Evolutionary conservation across 768 basidiomycete genomes (phyloP).

Genomic region (Hygrocybe coccinea): DNA sequence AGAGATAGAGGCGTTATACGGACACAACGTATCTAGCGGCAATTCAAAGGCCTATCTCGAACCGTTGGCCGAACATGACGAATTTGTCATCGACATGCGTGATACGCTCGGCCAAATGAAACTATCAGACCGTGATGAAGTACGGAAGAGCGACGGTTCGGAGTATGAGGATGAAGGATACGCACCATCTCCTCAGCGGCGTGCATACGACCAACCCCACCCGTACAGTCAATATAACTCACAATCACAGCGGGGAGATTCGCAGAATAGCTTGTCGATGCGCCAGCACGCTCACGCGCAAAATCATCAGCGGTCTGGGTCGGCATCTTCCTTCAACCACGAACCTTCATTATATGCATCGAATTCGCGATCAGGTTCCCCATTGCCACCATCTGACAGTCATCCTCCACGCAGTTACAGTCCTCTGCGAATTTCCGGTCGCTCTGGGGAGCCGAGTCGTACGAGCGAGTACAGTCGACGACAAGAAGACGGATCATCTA

Average conservation of each 20-base stretch:
- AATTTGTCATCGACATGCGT: constrained; percentile 42
- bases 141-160: constrained; percentile 53
- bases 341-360: constrained; percentile 33
- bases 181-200: constrained; percentile 40
- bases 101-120: constrained; percentile 50
- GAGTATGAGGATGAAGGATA: constrained; percentile 62
- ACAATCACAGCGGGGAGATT: constrained; percentile 23
- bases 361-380: constrained; percentile 42
- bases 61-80: constrained; percentile 26
- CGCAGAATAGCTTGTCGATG: constrained; percentile 22
- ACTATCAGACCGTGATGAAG: constrained; percentile 34
- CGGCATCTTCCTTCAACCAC: constrained; percentile 43
- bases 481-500: constrained; percentile 29
- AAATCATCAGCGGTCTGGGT: constrained; percentile 49
- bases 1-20: constrained; percentile 55
- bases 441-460: constrained; percentile 20
- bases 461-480: constrained; percentile 28
- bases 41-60: constrained; percentile 37
- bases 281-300: constrained; percentile 42
- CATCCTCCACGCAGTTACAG: constrained; percentile 6
- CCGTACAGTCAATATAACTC: not conserved
- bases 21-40: constrained; percentile 15
- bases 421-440: constrained; percentile 25
- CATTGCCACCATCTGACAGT: constrained; percentile 14
- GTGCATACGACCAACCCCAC: constrained; percentile 26